Evolutionary conservation across 139 green algal genomes (phyloP), one percentile per base, ranked within the genome.

Genomic region (Asterochloris erici): DNA sequence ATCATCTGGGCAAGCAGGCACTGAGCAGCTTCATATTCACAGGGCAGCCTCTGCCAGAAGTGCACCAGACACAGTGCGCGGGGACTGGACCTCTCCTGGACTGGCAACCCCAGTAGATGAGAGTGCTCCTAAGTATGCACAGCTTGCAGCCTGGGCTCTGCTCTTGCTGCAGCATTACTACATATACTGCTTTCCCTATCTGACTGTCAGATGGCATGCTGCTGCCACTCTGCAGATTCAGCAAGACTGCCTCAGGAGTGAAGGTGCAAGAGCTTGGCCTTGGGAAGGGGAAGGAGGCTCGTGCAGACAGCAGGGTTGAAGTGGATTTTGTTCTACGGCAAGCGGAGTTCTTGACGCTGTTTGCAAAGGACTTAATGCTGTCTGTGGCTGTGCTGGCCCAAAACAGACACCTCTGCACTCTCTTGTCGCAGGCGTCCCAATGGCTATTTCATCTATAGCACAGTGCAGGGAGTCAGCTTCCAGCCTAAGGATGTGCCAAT

Each of bases 301-400:
- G 70, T 23, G 26, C 23, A 47, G 77, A 60, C 14, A 60, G 70
- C 77, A 70, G 38, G 11, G 88, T 97, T 13, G 75, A 92, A 0
- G 82, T 97, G 12, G 93, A 97, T 71, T 97, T 92, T 77, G 90
- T 95, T 79, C 79, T 96, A 47, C n/a, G n/a, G n/a, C n/a, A n/a
- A 85, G 74, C 29, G 24, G 71, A 10, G 71, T 54, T 24, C 24
- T 77, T 77, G 13, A 15, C 24, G 4, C 15, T 28, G 29, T 77
- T 13, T 54, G n/a, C 4, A 77, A 60, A 15, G 17, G 21, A 12
- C 28, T 12, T 27, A 24, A 76, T 19, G 28, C 23, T 19, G 17
- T 47, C 13, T 24, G 23, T 14, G 70, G 26, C 23, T 19, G 23
- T 76, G 17, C 2, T 66, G 29, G 12, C 15, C 14, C 74, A n/a